These are phyloP conservation scores for Singerocomus inundabilis DNA, from an alignment of 1,284 basidiomycete genomes.

Conservation along the genomic window DNA sequence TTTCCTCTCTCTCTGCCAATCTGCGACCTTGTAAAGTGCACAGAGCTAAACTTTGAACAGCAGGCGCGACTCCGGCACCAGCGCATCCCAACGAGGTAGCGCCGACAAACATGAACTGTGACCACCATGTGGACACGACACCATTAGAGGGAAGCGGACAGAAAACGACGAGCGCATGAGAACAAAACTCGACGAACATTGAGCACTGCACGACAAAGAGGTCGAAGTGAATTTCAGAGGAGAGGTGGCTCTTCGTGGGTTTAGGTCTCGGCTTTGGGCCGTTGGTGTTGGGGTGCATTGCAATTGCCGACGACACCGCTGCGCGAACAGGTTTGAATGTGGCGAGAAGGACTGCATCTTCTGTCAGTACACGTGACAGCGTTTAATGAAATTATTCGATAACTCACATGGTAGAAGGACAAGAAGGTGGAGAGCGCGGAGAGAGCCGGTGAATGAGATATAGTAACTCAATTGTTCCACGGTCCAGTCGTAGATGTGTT, in stretches of 20 bases:
- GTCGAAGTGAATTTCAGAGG: slow-evolving; percentile 69
- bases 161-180: slow-evolving; percentile 56
- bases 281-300: slow-evolving; percentile 9
- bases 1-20: slow-evolving; percentile 34
- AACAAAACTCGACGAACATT: slow-evolving; percentile 62
- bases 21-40: slow-evolving; percentile 60
- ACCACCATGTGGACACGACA: slow-evolving; percentile 21
- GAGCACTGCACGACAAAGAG: slow-evolving; percentile 58
- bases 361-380: slow-evolving; percentile 10
- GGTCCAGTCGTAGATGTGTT: slow-evolving; percentile 55
- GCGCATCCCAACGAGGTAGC: slow-evolving; percentile 57
- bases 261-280: slow-evolving; percentile 39
- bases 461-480: slow-evolving; percentile 64
- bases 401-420: slow-evolving; percentile 55
- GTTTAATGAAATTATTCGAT: background rate
- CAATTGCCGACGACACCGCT: slow-evolving; percentile 15
- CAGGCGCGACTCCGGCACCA: slow-evolving; percentile 62
- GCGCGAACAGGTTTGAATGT: slow-evolving; percentile 45
- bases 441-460: slow-evolving; percentile 51
- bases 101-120: slow-evolving; percentile 54
- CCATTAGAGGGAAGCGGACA: slow-evolving; percentile 42
- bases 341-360: slow-evolving; percentile 40
- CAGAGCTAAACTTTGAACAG: slow-evolving; percentile 67
- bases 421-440: slow-evolving; percentile 53
- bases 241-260: slow-evolving; percentile 49